A percentile compares a stretch with the other conserved stretches of the same genome.
Conservation (phyloP, 1,139 yeast genomes). For the Pichia sp. region DNA sequence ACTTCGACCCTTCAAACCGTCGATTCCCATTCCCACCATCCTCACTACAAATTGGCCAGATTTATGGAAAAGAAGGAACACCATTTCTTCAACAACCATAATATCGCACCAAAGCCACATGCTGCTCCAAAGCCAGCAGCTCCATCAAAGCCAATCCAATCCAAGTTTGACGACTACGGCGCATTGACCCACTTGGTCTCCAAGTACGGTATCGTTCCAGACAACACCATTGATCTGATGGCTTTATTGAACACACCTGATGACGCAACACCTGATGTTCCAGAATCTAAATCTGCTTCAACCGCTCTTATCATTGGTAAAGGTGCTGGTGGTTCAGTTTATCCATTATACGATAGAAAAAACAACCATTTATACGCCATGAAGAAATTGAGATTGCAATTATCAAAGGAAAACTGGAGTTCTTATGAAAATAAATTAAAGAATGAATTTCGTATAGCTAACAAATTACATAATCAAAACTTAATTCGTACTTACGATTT, state of each 20-base stretch:
- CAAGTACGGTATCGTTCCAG: conserved; percentile 59
- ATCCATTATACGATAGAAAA: conserved; percentile 26
- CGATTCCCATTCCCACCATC: conserved; percentile 16
- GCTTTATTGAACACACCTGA: conserved; percentile 3
- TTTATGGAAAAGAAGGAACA: conserved; percentile 20
- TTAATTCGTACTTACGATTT: conserved; percentile 64
- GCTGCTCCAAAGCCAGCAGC: not conserved
- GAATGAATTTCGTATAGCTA: conserved; percentile 65
- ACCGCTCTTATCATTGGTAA: conserved; percentile 46
- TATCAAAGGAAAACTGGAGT: conserved; percentile 48
- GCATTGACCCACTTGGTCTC: conserved; percentile 27
- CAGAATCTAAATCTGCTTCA: conserved; percentile 32
- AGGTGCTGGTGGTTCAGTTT: conserved; percentile 80
- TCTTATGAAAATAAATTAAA: conserved; percentile 65
- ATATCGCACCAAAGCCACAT: not conserved
- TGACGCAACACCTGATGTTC: not conserved
- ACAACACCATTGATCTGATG: conserved; percentile 27
- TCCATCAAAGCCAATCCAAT: not conserved
- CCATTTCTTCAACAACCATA: conserved; percentile 1
- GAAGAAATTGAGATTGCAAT: conserved; percentile 61
- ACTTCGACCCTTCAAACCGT: conserved; percentile 13
- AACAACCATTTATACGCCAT: conserved; percentile 57
- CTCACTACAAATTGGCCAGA: conserved; percentile 18
- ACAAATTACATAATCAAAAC: conserved; percentile 58
- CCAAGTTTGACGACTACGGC: conserved; percentile 18